Percentiles rank a stretch among this genome's conserved stretches.
phyloP scores from a whole-genome alignment of 768 basidiomycete genomes.

The Leucocoprinus sp. region DNA sequence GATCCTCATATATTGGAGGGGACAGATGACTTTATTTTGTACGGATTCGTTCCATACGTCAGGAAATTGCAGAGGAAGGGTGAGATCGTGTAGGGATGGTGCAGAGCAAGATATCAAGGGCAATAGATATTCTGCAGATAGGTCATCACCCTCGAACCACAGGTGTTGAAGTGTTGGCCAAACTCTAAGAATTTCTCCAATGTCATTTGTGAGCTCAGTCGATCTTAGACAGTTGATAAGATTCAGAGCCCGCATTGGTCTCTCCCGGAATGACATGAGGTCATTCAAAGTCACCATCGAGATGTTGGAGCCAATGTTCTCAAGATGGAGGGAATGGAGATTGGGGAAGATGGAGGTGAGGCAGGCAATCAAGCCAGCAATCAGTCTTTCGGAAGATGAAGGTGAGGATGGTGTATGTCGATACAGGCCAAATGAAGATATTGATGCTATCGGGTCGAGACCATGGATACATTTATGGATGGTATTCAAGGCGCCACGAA shows the following conservation, averaged over 20 bases:
- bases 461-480: background rate
- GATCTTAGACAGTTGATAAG: background rate
- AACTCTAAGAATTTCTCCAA: background rate
- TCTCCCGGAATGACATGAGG: background rate
- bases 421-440: background rate
- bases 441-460: background rate
- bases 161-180: slow-evolving; percentile 1
- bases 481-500: background rate
- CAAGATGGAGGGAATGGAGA: background rate
- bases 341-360: background rate
- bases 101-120: background rate
- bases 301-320: background rate
- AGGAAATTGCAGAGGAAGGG: too few relatives aligned
- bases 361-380: background rate
- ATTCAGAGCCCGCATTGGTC: background rate
- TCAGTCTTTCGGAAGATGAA: background rate
- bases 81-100: background rate
- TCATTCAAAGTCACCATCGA: background rate
- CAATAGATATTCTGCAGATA: background rate
- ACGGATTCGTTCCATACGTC: too few relatives aligned
- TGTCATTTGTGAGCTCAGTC: background rate
- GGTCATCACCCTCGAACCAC: background rate
- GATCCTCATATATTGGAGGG: too few relatives aligned
- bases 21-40: too few relatives aligned
- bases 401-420: too few relatives aligned